These are phyloP conservation scores for Porphyra umbilicalis DNA, from an alignment of 31 red algal genomes.

Conservation along the genomic window DNA sequence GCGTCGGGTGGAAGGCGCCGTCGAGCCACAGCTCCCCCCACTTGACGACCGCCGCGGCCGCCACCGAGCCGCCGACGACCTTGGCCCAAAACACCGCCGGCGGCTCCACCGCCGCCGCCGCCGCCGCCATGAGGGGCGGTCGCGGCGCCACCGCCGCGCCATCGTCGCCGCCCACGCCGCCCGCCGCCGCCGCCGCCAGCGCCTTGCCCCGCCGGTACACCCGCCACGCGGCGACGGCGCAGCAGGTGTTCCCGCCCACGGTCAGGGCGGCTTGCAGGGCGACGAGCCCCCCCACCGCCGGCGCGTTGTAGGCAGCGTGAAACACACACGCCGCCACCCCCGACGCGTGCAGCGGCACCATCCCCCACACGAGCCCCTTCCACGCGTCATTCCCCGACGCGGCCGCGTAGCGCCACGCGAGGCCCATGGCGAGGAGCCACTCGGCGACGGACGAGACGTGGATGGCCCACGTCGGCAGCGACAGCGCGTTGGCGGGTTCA, in stretches of 20 bases:
- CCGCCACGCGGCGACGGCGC: constrained; percentile 33
- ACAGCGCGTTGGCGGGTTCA: constrained; percentile 60
- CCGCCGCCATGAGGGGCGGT: constrained; percentile 34
- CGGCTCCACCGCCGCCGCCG: neutral
- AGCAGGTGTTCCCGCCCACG: constrained; percentile 37
- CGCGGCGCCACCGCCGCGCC: neutral
- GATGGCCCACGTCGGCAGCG: constrained; percentile 59
- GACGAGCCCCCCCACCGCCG: constrained; percentile 30
- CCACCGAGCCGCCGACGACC: constrained; percentile 21
- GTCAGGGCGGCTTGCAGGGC: constrained; percentile 55
- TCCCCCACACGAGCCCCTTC: constrained; percentile 71
- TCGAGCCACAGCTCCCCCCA: constrained; percentile 44
- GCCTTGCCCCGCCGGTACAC: constrained; percentile 5
- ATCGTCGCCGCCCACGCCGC: neutral
- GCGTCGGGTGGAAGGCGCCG: constrained; percentile 25
- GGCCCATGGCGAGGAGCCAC: constrained; percentile 66
- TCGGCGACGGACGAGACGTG: constrained; percentile 58
- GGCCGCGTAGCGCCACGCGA: constrained; percentile 51
- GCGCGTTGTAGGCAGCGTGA: constrained; percentile 69
- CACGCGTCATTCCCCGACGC: constrained; percentile 26
- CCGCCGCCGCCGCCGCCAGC: neutral
- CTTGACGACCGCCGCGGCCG: constrained; percentile 36
- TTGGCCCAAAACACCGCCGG: constrained; percentile 29
- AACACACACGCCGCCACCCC: constrained; percentile 66
- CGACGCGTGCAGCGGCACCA: constrained; percentile 64